Base-by-base conservation (phyloP, 768 basidiomycete genomes). In the Ramaria sp. region DNA sequence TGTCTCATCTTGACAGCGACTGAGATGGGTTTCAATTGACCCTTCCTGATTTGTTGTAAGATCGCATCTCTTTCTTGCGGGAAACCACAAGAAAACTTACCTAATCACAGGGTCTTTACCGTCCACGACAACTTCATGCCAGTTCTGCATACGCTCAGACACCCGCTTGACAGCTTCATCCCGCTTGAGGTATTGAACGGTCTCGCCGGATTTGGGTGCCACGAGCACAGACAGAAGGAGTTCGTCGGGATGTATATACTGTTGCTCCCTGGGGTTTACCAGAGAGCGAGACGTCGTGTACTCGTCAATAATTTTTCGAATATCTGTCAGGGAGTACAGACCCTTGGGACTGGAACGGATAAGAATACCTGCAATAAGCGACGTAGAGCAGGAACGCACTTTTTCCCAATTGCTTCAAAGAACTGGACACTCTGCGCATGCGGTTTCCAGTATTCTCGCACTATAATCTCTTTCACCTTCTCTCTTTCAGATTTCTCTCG, bases 381-480 rank as follows among this genome's bases (percentile, higher is more conserved):
- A 52, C 24, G 52, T 38, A 52, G 41, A 32, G 12, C 53, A 37
- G 56, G 15, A 16, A 73, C 80, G 58, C 59, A 87, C 89, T 77
- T 78, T 55, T 74, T 75, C 27, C 77, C 81, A 39, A 81, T 73
- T 1, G 70, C 79, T 43, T 79, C 74, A 64, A 92, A 89, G 56
- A 91, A 74, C 5, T 67, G 66, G 2, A 77, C 58, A 1, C 77
- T 82, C 5, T 62, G 60, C 38, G 75, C 73, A 62, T 81, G 76
- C 9, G 90, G 87, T 60, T 87, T 93, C 83, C 82, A 92, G 27
- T 86, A 59, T 64, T 89, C 87, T 30, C 65, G 76, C 30, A 92
- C 71, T 15, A 70, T 73, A 22, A 90, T 67, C 59, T 81, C 78
- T 38, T 68, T 70, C 13, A 61, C 67, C 48, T 67, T 72, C 25